phyloP scores from a whole-genome alignment of 306 rosid genomes.

The Fragaria ananassa region DNA sequence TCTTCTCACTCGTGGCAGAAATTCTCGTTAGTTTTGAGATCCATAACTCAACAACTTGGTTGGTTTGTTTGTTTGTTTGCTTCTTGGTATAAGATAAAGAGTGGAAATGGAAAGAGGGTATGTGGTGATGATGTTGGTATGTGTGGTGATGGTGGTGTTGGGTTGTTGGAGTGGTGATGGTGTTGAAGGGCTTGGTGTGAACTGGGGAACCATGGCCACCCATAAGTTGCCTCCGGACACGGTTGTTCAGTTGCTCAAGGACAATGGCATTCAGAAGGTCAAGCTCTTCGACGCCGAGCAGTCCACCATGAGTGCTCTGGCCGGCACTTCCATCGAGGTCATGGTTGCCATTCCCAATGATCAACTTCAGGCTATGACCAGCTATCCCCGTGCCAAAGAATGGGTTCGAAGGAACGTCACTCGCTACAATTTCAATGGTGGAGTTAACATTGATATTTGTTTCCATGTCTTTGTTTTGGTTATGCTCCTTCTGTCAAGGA shows the following conservation, averaged over 20 bases:
- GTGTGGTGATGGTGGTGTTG: conserved; percentile 25
- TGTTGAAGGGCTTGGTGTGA: conserved; percentile 83
- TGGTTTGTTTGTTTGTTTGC: too few relatives aligned
- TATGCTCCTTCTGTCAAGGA: conserved; percentile 7
- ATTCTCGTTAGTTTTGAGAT: not conserved
- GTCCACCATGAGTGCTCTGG: conserved; percentile 71
- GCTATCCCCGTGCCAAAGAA: conserved; percentile 53
- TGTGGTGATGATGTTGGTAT: not conserved
- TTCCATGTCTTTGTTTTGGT: too few relatives aligned
- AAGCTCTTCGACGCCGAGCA: conserved; percentile 86
- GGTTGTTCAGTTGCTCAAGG: conserved; percentile 79
- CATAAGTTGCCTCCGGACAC: conserved; percentile 68
- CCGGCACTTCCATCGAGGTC: conserved; percentile 75
- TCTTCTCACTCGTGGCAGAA: not conserved
- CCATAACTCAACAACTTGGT: not conserved
- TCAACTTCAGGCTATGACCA: conserved; percentile 62
- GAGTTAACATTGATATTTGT: conserved; percentile 80
- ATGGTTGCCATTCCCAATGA: conserved; percentile 96
- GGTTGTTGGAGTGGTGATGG: conserved; percentile 47
- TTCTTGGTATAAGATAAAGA: not conserved
- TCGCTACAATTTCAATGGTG: conserved; percentile 70
- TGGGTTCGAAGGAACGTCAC: conserved; percentile 84
- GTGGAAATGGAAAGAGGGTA: not conserved
- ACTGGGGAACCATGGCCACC: conserved; percentile 92
- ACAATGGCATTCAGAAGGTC: conserved; percentile 83